Evolutionary conservation across 331 rosid genomes (phyloP).

Genomic region (Quercus tomentella): DNA sequence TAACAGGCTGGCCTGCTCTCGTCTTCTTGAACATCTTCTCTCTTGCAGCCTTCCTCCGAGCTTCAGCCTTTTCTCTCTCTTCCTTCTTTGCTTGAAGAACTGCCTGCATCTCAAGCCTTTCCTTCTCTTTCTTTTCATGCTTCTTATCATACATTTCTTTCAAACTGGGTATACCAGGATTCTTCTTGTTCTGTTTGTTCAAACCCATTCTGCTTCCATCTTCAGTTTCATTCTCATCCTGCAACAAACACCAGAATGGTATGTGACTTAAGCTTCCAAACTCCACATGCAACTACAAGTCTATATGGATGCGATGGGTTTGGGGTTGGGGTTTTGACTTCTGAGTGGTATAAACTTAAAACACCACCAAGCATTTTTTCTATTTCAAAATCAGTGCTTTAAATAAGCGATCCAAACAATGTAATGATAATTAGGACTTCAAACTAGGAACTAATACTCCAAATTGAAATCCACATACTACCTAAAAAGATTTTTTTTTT

Average conservation of each 20-base stretch:
- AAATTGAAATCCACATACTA: neutral
- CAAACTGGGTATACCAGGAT: slow-evolving; percentile 37
- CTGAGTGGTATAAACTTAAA: neutral
- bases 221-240: slow-evolving; percentile 39
- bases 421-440: neutral
- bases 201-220: slow-evolving; percentile 6
- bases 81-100: slow-evolving; percentile 41
- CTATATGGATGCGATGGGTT: neutral
- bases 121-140: slow-evolving; percentile 56
- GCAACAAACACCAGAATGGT: slow-evolving; percentile 17
- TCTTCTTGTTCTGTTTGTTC: slow-evolving; percentile 27
- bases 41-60: slow-evolving; percentile 47
- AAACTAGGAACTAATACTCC: neutral
- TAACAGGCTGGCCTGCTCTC: slow-evolving; percentile 68
- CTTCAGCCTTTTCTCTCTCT: slow-evolving; percentile 51
- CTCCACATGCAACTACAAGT: neutral
- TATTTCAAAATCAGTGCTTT: neutral
- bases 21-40: slow-evolving; percentile 74
- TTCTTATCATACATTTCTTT: slow-evolving; percentile 45
- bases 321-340: neutral
- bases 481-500: neutral
- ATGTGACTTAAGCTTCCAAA: neutral
- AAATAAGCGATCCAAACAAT: neutral
- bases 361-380: neutral
- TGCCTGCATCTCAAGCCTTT: slow-evolving; percentile 64